Base-by-base conservation (phyloP, 225 moss, liverwort and hornwort genomes). In the Ulota crispa region DNA sequence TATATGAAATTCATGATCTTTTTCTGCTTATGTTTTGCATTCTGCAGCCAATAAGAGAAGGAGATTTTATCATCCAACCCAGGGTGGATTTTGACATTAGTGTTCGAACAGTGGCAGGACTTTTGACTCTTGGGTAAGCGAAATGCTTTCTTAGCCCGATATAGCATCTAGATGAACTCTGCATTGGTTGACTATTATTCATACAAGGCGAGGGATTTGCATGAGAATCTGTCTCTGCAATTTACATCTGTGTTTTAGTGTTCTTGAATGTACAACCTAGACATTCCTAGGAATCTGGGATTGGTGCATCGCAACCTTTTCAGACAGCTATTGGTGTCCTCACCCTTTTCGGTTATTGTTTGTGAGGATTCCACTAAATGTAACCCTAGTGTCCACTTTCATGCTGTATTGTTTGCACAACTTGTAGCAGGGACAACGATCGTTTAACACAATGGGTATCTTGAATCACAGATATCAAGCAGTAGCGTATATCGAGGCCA, bases 51-150 rank as follows among this genome's bases (percentile, higher is more conserved):
- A 89, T 94, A 81, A 89, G 87, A 76, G 94, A 94, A 75, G 90
- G 94, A 81, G 94, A 94, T 83, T 94, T 94, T 57, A 93, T 94
- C 75, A 93, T 94, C 57, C 94, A 94, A 79, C 94, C 94, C 61
- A 90, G 91, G 87, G 93, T 94, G 74, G 94, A 94, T 83, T 94
- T 94, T 83, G 94, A 94, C 84, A 93, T 94, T 52, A 94, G 94
- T 77, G 94, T 94, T 45, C 88, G 92, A 85, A 93, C 94, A 80
- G 94, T 94, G 76, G 94, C 94, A 76, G 94, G 94, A 72, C 89
- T 94, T 78, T 84, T 94, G 78, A 81, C 93, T 78, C 92, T 94
- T 61, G 94, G 94, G 93, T 94, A 90, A 83, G 86, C 63, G 67
- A 70, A 84, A 65, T 80, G 41, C 16, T 68, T 61, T 68, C 15